Base-by-base conservation (phyloP, 768 basidiomycete species). In the Auriculariales sp. region DNA sequence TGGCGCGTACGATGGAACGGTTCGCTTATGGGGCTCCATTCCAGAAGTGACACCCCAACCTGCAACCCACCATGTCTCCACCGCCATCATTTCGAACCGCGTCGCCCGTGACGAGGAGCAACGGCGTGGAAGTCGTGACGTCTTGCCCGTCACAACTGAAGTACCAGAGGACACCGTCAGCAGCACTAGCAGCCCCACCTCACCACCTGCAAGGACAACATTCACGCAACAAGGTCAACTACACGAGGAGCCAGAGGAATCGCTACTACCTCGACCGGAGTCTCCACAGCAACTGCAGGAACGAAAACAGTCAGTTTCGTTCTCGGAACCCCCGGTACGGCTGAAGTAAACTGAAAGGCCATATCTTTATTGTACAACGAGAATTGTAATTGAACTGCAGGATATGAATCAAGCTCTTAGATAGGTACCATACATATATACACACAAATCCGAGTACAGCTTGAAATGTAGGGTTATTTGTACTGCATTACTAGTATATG, bases 1-100 rank as follows among this genome's bases (percentile, higher is more conserved):
- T 5, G 56, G 53, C n/a, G 47, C 49, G 3, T 48, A 54, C 42
- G 56, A 57, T 29, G 56, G 56, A 1, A 48, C 49, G 25, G 55
- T 57, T n/a, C 46, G 50, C 7, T 49, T 54, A 35, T 57, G 56
- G 52, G 52, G 49, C 7, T 46, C 56, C 9, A 44, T 10, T 25
- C 9, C 53, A 49, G 45, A 19, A 32, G 14, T 19, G 19, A 44
- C 39, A 25, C 39, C 22, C 39, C 22, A 44, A 7, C 27, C 39
- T 15, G 39, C 22, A 24, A 19, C 22, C 39, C 22, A 44, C 7
- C 39, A 19, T 7, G 39, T 44, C 19, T 22, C 17, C 9, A 24
- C 39, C 19, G 4, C 22, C 19, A 25, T 12, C 17, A 25, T 24
- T 19, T 24, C 39, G 5, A 44, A n/a, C n/a, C n/a, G n/a, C n/a